Percentiles rank a stretch among this genome's conserved stretches.
phyloP scores from a whole-genome alignment of 768 basidiomycete genomes.

The Nidularia pulvinata region DNA sequence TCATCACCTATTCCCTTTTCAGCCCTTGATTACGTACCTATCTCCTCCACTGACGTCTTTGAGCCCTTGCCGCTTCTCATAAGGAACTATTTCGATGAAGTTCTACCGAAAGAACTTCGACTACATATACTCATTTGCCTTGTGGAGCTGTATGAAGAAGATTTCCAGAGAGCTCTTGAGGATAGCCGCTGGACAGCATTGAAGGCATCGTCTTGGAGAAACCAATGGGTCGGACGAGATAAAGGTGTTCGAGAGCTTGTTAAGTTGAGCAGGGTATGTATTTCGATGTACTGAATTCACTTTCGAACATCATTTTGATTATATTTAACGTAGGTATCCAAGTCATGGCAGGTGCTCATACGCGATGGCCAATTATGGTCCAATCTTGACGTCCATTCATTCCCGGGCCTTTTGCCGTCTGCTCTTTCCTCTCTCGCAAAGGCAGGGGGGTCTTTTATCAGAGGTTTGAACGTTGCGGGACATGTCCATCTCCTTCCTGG shows the following conservation, averaged over 20 bases:
- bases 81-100: slow-evolving; percentile 67
- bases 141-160: slow-evolving; percentile 57
- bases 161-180: slow-evolving; percentile 41
- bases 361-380: slow-evolving; percentile 91
- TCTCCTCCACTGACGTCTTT: slow-evolving; percentile 47
- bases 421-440: slow-evolving; percentile 54
- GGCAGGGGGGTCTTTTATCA: slow-evolving; percentile 64
- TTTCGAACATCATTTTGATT: too few species aligned
- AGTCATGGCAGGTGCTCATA: slow-evolving; percentile 70
- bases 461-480: slow-evolving; percentile 61
- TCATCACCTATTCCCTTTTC: slow-evolving; percentile 67
- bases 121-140: slow-evolving; percentile 58
- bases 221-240: slow-evolving; percentile 76
- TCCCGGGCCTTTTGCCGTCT: slow-evolving; percentile 52
- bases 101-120: slow-evolving; percentile 71
- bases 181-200: slow-evolving; percentile 59
- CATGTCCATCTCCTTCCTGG: slow-evolving; percentile 49
- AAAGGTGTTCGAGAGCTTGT: slow-evolving; percentile 78
- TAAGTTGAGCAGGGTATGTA: slow-evolving; percentile 74
- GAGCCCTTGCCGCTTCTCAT: slow-evolving; percentile 45
- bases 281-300: slow-evolving; percentile 4
- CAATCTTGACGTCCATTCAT: slow-evolving; percentile 58
- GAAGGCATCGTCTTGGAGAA: slow-evolving; percentile 59
- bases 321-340: slow-evolving; percentile 67
- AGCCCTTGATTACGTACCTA: slow-evolving; percentile 58